Evolutionary conservation across 345 rosid species (phyloP), one percentile per base, ranked within the genome.

Genomic region (Kandelia obovata): DNA sequence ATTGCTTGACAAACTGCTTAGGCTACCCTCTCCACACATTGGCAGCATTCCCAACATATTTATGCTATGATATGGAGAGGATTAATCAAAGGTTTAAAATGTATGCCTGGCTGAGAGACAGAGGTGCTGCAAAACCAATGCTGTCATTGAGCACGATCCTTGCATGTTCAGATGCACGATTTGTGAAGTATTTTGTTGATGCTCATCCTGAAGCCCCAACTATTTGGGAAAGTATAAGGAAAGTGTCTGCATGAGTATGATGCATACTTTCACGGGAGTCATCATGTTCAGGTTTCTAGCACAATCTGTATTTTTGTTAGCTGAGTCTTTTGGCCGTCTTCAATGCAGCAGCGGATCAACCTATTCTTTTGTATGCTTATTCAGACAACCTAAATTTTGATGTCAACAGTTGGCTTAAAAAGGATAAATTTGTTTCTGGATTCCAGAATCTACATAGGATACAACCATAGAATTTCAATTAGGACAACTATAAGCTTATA

Each of bases 171-270:
- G 92, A 90, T 68, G 73, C 84, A 7, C 79, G 89, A 72, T 92
- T 91, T 78, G 77, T 66, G 15, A 86, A 86, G 64, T 85, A 87
- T 76, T 87, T 87, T 71, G 97, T 92, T 19, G 73, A 78, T 70
- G 81, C 79, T 37, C 93, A 92, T 71, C 96, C 95, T 71, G 87
- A 90, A 73, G 97, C 89, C 71, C 88, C 86, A 58, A 80, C 80
- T n/a, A 66, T 74, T 71, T 91, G 98, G 98, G 75, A 79, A 83
- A 86, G 78, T 81, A 66, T 91, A 68, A 84, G 82, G 76, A 76
- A 81, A 62, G 68, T 79, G 58, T 66, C 75, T 66, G 56, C 73
- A 49, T 43, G 49, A 43, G 16, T 43, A 3, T 15, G 15, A 13
- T 2, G 4, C 0, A 43, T 43, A 3, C 49, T 43, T 43, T 43